Evolutionary conservation across 768 basidiomycete species (phyloP).

Genomic region (Hortiboletus flavorubellus): DNA sequence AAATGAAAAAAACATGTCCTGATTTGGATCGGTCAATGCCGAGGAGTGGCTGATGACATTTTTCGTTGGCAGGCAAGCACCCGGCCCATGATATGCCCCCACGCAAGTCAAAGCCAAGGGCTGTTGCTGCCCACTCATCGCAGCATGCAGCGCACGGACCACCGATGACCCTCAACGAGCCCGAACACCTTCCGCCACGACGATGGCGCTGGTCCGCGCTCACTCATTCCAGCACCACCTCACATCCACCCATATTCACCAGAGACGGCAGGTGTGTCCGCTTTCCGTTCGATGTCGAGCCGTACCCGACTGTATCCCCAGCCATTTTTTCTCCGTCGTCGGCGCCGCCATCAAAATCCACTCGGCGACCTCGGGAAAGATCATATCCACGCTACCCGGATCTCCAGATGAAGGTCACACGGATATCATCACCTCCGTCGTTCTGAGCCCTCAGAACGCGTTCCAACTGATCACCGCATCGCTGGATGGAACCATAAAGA

Average conservation of each 20-base stretch:
- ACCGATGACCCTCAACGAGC: slow-evolving; percentile 1
- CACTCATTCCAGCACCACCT: slow-evolving; percentile 63
- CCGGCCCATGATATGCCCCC: slow-evolving; percentile 25
- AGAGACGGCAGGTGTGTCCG: slow-evolving; percentile 75
- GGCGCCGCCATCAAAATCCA: slow-evolving; percentile 84
- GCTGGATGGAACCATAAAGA: slow-evolving; percentile 74
- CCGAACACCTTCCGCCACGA: slow-evolving; percentile 10
- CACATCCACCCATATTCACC: slow-evolving; percentile 74
- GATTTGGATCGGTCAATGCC: slow-evolving; percentile 21
- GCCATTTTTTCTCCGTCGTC: slow-evolving; percentile 87
- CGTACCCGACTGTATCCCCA: slow-evolving; percentile 27
- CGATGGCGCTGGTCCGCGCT: slow-evolving; percentile 64
- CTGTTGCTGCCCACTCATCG: slow-evolving; percentile 15
- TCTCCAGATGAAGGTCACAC: slow-evolving; percentile 41
- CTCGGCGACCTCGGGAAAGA: slow-evolving; percentile 70
- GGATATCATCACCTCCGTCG: slow-evolving; percentile 65
- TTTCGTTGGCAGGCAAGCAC: slow-evolving; percentile 10
- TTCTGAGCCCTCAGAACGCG: slow-evolving; percentile 79
- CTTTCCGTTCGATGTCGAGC: slow-evolving; percentile 9
- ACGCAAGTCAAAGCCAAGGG: slow-evolving; percentile 52
- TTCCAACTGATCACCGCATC: slow-evolving; percentile 89
- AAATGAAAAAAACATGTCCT: slow-evolving; percentile 7
- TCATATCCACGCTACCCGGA: slow-evolving; percentile 77
- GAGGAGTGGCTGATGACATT: slow-evolving; percentile 23
- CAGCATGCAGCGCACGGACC: slow-evolving; percentile 20